Base-by-base conservation (phyloP, 352 stramenopile species). In the Phytophthora syringae region DNA sequence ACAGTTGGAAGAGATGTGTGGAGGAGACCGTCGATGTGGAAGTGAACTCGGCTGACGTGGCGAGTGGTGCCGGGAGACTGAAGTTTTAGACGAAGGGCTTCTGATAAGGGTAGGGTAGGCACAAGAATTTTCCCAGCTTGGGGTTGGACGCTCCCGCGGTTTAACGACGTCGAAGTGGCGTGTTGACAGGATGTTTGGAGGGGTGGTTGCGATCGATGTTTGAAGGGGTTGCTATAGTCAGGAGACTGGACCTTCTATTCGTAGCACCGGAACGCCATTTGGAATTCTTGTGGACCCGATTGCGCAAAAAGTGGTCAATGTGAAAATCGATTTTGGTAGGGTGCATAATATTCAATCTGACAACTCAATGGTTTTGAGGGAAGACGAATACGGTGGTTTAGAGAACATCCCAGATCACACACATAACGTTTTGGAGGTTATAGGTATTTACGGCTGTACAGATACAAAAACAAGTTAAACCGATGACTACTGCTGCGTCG, bases 61-160 rank as follows among this genome's bases (percentile, higher is more conserved):
- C 22, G 15, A 34, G 49, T 24, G 24, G 25, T 15, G 11, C 3
- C 6, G 39, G 15, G 47, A 42, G 27, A 30, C 55, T 63, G 55
- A 49, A 58, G 45, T 59, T 32, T 60, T 60, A 32, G 49, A 49
- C 36, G 37, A 20, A 16, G 0, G n/a, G 39, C 49, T 45, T 60
- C 59, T 61, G 59, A 67, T 55, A 63, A 64, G 27, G 34, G 5
- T n/a, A 56, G 32, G 56, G 27, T 56, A 12, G 9, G 24, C 72
- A 82, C 72, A 82, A 82, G 74, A 82, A 80, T 64, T 64, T 80
- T 82, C 74, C n/a, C 25, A 25, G n/a, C 36, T 42, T 13, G 36
- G 3, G 12, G 2, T 39, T 22, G 24, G 36, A 5, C 36, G 2
- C 15, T 42, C 13, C n/a, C 39, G 39, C n/a, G n/a, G 39, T 45